A percentile compares a stretch with the other conserved stretches of the same genome.
These are phyloP conservation scores for Penicillium sp. DNA, from an alignment of 2,329 filamentous ascomycete genomes.

Conservation along the genomic window DNA sequence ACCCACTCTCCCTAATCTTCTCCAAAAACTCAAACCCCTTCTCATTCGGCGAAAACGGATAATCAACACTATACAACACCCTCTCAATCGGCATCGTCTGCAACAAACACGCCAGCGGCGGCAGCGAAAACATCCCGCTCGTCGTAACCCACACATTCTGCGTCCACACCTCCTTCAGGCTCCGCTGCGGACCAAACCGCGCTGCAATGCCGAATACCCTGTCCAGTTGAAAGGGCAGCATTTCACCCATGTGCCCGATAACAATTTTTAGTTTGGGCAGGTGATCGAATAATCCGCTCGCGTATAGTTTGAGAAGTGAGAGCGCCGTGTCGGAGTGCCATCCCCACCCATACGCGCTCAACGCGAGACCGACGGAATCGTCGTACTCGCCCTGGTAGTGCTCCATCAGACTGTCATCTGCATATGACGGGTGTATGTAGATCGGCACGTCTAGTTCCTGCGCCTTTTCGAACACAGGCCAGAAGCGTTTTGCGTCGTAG, in stretches of 20 bases:
- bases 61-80: slow-evolving; percentile 57
- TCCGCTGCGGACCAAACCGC: slow-evolving; percentile 10
- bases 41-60: slow-evolving; percentile 52
- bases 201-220: slow-evolving; percentile 31
- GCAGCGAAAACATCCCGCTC: slow-evolving; percentile 50
- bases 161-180: slow-evolving; percentile 50
- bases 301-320: slow-evolving; percentile 44
- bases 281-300: slow-evolving; percentile 53
- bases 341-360: slow-evolving; percentile 27
- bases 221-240: slow-evolving; percentile 54
- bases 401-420: slow-evolving; percentile 32
- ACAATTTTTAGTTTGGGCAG: slow-evolving; percentile 54
- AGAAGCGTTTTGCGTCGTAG: slow-evolving; percentile 44
- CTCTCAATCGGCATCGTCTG: slow-evolving; percentile 38
- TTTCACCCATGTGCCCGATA: slow-evolving; percentile 51
- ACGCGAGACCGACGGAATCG: slow-evolving; percentile 15
- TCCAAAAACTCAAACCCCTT: slow-evolving; percentile 47
- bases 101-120: slow-evolving; percentile 43
- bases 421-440: slow-evolving; percentile 50
- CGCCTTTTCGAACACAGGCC: slow-evolving; percentile 41
- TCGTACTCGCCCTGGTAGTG: slow-evolving; percentile 38
- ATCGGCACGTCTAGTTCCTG: slow-evolving; percentile 48
- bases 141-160: slow-evolving; percentile 58
- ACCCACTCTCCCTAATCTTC: slow-evolving; percentile 47
- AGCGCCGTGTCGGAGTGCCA: slow-evolving; percentile 37